Evolutionary conservation across 1,284 basidiomycete species (phyloP).

Genomic region (Ceratobasidium sp.): DNA sequence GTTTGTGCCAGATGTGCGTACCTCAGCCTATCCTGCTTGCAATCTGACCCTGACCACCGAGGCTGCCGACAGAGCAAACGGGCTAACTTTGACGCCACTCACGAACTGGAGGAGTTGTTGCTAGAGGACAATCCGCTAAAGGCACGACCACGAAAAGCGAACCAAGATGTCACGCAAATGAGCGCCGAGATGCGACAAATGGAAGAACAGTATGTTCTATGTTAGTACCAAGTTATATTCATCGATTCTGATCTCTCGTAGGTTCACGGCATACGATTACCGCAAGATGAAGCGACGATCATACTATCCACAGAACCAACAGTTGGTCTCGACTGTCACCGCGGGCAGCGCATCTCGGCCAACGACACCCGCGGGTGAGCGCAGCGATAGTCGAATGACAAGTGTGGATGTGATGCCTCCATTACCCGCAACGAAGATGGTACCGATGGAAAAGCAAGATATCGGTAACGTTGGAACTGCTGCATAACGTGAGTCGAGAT

Average conservation of each 20-base stretch:
- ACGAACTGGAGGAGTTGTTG: slow-evolving; percentile 94
- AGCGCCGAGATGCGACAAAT: slow-evolving; percentile 93
- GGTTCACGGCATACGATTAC: slow-evolving; percentile 82
- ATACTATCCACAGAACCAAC: slow-evolving; percentile 81
- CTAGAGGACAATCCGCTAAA: slow-evolving; percentile 97
- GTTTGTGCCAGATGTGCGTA: slow-evolving; percentile 88
- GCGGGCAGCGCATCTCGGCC: slow-evolving; percentile 41
- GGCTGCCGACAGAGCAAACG: slow-evolving; percentile 77
- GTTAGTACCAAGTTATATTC: background rate
- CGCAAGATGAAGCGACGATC: slow-evolving; percentile 67
- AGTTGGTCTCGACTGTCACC: slow-evolving; percentile 54
- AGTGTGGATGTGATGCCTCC: slow-evolving; percentile 37
- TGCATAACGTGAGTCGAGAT: slow-evolving; percentile 19
- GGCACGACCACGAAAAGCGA: slow-evolving; percentile 89
- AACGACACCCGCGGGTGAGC: slow-evolving; percentile 36
- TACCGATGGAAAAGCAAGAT: slow-evolving; percentile 41
- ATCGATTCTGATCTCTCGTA: slow-evolving; percentile 47
- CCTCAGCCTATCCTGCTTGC: slow-evolving; percentile 10
- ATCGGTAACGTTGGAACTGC: slow-evolving; percentile 15
- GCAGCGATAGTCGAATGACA: slow-evolving; percentile 30
- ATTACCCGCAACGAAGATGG: slow-evolving; percentile 41
- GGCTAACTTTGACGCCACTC: slow-evolving; percentile 99
- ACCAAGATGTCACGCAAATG: slow-evolving; percentile 83
- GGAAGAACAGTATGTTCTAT: slow-evolving; percentile 88
- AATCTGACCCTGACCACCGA: slow-evolving; percentile 45